phyloP scores from a whole-genome alignment of 495 filamentous ascomycete genomes.

The Hapsidospora chrysogenum region DNA sequence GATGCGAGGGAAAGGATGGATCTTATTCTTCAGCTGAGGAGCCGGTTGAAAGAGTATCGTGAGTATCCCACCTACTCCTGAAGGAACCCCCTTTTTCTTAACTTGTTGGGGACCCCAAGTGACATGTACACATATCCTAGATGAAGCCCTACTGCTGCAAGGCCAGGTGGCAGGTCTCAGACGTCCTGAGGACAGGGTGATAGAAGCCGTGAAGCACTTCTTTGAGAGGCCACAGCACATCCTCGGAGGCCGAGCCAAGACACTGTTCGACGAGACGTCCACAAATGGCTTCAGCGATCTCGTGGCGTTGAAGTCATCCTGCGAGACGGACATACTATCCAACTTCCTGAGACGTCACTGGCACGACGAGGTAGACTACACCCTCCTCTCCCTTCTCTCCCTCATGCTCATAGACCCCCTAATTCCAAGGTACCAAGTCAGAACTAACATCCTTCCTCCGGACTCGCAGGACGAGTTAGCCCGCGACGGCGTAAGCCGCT shows the following conservation, averaged over 20 bases:
- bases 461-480: neutral
- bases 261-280: constrained; percentile 4
- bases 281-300: constrained; percentile 2
- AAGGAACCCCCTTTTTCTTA: too few species aligned
- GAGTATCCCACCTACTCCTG: neutral
- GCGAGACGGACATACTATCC: constrained; percentile 1
- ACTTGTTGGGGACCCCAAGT: too few species aligned
- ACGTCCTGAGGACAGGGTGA: constrained; percentile 1
- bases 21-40: constrained; percentile 1
- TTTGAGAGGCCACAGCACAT: constrained; percentile 2
- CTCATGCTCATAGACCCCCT: neutral
- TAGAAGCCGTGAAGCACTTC: constrained; percentile 1
- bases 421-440: neutral
- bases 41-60: constrained; percentile 7
- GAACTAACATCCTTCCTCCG: neutral
- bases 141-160: constrained; percentile 7
- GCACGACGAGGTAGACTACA: constrained; percentile 1
- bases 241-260: constrained; percentile 4
- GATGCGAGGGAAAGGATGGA: constrained; percentile 1
- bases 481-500: neutral
- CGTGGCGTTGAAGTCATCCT: constrained; percentile 4
- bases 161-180: constrained; percentile 4
- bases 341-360: neutral
- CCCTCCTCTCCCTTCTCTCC: too few species aligned
- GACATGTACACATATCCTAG: too few species aligned